Evolutionary conservation across 306 rosid species (phyloP).

Genomic region (Vigna nakashimae): DNA sequence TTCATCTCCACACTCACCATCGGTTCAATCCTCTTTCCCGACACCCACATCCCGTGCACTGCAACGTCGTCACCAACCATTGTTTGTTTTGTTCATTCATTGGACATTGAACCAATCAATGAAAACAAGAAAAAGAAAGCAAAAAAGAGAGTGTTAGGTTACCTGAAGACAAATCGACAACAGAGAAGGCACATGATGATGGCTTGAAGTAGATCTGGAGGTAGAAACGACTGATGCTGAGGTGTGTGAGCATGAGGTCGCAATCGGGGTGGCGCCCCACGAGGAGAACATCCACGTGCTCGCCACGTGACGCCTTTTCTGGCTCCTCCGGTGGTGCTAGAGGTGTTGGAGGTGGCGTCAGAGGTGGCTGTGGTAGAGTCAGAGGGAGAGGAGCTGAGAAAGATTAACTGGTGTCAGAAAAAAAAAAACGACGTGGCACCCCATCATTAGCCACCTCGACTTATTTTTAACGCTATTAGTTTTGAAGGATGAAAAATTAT

Average conservation of each 20-base stretch:
- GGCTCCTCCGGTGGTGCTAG: slow-evolving; percentile 12
- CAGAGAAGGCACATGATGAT: slow-evolving; percentile 51
- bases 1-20: slow-evolving; percentile 58
- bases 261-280: slow-evolving; percentile 87
- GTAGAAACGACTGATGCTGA: slow-evolving; percentile 87
- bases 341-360: too few species aligned
- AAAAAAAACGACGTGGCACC: too few species aligned
- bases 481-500: too few species aligned
- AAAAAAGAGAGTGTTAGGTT: background rate
- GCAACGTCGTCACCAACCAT: slow-evolving; percentile 14
- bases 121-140: too few species aligned
- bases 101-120: background rate
- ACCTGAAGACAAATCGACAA: slow-evolving; percentile 76
- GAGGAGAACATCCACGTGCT: slow-evolving; percentile 56
- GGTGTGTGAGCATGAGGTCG: slow-evolving; percentile 74
- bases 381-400: too few species aligned
- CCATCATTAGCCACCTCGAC: too few species aligned
- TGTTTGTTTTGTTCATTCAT: too few species aligned
- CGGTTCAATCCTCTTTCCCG: slow-evolving; percentile 64
- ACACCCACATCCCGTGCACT: slow-evolving; percentile 87
- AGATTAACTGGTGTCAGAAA: too few species aligned
- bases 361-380: too few species aligned
- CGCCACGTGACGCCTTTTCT: background rate
- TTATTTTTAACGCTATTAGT: too few species aligned
- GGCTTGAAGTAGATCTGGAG: slow-evolving; percentile 66